A percentile compares a stretch with the other conserved stretches of the same genome.
phyloP scores from a whole-genome alignment of 306 rosid genomes.

The Cicer arietinum region DNA sequence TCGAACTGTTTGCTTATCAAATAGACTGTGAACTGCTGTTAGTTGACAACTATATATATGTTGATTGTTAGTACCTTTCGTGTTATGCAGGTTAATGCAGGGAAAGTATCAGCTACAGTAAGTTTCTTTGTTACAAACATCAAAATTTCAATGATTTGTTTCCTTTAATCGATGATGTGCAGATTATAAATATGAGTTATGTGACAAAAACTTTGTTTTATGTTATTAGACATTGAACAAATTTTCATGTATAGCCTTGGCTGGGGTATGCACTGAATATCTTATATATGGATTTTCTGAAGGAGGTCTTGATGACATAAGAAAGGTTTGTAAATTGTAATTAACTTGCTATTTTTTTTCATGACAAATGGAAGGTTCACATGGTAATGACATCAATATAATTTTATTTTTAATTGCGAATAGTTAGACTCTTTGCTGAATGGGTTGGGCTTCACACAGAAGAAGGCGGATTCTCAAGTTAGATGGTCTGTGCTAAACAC shows the following conservation, averaged over 20 bases:
- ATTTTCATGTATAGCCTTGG: slow-evolving; percentile 91
- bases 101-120: slow-evolving; percentile 88
- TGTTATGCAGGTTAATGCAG: slow-evolving; percentile 67
- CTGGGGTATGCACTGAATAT: slow-evolving; percentile 92
- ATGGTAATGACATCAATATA: slow-evolving; percentile 27
- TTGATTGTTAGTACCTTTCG: slow-evolving; percentile 40
- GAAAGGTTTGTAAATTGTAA: slow-evolving; percentile 63
- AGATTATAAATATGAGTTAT: not conserved
- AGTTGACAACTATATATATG: slow-evolving; percentile 14
- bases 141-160: slow-evolving; percentile 29
- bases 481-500: slow-evolving; percentile 92
- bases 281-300: slow-evolving; percentile 82
- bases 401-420: slow-evolving; percentile 33
- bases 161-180: not conserved
- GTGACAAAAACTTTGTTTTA: slow-evolving; percentile 41
- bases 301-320: slow-evolving; percentile 93
- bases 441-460: slow-evolving; percentile 85
- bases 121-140: slow-evolving; percentile 39
- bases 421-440: slow-evolving; percentile 73
- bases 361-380: slow-evolving; percentile 14
- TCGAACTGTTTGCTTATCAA: slow-evolving; percentile 21
- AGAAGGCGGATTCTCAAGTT: slow-evolving; percentile 90
- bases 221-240: slow-evolving; percentile 74
- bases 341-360: slow-evolving; percentile 8
- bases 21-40: not conserved